phyloP scores from a whole-genome alignment of 371 early-diverging fungal species.

The Mucor piriformis region DNA sequence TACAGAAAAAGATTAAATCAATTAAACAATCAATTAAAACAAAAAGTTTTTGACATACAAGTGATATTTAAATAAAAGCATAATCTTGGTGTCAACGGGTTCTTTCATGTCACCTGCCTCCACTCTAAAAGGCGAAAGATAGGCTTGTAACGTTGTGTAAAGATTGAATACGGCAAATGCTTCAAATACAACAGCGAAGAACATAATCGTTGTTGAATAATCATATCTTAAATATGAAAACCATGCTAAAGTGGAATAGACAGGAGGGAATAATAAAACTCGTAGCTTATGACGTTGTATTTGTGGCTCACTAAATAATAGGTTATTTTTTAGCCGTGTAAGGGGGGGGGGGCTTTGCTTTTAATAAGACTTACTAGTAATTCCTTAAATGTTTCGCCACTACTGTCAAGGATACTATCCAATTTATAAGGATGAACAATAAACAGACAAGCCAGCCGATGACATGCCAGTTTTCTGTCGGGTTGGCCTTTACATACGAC shows the following conservation, averaged over 20 bases:
- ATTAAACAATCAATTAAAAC: not conserved
- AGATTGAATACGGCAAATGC: slow-evolving; percentile 54
- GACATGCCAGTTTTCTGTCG: slow-evolving; percentile 45
- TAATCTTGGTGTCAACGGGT: slow-evolving; percentile 34
- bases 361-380: slow-evolving; percentile 38
- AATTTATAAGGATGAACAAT: slow-evolving; percentile 35
- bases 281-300: slow-evolving; percentile 53
- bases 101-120: slow-evolving; percentile 36
- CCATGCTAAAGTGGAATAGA: slow-evolving; percentile 50
- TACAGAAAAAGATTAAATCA: slow-evolving; percentile 20
- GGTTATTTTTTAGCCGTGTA: no score
- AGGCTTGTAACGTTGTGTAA: slow-evolving; percentile 43
- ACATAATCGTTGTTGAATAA: slow-evolving; percentile 51
- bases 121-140: slow-evolving; percentile 47
- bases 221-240: slow-evolving; percentile 48
- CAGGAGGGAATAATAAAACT: slow-evolving; percentile 48
- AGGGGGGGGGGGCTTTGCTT: no score
- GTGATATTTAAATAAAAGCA: slow-evolving; percentile 35
- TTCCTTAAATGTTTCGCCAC: slow-evolving; percentile 37
- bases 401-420: slow-evolving; percentile 34
- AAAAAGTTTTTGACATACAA: slow-evolving; percentile 32
- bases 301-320: slow-evolving; percentile 31
- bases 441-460: slow-evolving; percentile 49
- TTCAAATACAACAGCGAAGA: slow-evolving; percentile 53
- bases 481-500: slow-evolving; percentile 19